Evolutionary conservation across 2,329 filamentous ascomycete genomes (phyloP).

Genomic region (Fusarium sp.): DNA sequence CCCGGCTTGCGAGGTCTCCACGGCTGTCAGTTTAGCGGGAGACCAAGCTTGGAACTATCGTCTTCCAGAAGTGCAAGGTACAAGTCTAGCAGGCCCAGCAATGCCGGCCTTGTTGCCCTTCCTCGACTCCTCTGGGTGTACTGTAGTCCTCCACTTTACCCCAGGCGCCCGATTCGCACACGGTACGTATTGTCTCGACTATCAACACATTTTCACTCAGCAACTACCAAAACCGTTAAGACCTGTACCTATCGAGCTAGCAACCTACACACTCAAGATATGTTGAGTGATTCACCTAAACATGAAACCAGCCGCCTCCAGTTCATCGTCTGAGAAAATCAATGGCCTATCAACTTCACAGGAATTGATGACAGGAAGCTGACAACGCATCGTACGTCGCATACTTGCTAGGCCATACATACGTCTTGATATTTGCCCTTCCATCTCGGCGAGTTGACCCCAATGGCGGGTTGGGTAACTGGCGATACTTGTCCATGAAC

Average conservation of each 20-base stretch:
- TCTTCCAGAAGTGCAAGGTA: conserved; percentile 43
- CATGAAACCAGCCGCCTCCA: conserved; percentile 44
- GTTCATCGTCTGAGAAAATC: conserved; percentile 34
- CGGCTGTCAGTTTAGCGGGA: conserved; percentile 11
- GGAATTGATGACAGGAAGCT: conserved; percentile 22
- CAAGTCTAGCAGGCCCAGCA: conserved; percentile 24
- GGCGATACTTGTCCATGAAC: conserved; percentile 6
- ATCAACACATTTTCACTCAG: conserved; percentile 45
- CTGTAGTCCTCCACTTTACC: conserved; percentile 44
- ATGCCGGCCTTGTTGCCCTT: conserved; percentile 39
- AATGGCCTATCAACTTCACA: conserved; percentile 2
- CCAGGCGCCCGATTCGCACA: conserved; percentile 44
- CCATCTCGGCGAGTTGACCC: conserved; percentile 20
- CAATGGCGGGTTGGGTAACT: conserved; percentile 21
- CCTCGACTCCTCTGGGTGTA: conserved; percentile 25
- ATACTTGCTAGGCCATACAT: conserved; percentile 3
- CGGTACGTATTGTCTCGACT: conserved; percentile 31
- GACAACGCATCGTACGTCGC: conserved; percentile 8
- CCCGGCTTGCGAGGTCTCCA: conserved; percentile 31
- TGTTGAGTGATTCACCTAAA: conserved; percentile 45
- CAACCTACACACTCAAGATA: conserved; percentile 23
- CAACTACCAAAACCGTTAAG: conserved; percentile 19
- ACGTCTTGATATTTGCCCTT: conserved; percentile 16
- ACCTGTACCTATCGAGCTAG: conserved; percentile 22
- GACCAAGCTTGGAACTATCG: conserved; percentile 26